Evolutionary conservation across 2,329 filamentous ascomycete genomes (phyloP).

Genomic region (Pseudogymnoascus sp.): DNA sequence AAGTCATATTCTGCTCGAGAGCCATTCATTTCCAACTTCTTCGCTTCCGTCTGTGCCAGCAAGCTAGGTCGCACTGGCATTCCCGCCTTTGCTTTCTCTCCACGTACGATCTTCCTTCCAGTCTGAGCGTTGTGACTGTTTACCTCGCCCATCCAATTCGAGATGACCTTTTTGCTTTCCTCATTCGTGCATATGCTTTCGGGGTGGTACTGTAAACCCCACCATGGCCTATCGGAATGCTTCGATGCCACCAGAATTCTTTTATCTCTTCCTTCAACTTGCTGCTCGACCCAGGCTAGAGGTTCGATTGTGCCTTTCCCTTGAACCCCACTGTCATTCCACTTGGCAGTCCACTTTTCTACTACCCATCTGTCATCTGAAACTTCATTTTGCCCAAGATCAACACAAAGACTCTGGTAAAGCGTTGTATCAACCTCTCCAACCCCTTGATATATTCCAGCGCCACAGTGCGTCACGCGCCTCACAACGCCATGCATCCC

Average conservation of each 20-base stretch:
- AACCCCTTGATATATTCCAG: slow-evolving; percentile 22
- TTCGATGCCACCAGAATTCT: slow-evolving; percentile 52
- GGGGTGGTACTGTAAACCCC: slow-evolving; percentile 64
- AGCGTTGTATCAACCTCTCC: slow-evolving; percentile 29
- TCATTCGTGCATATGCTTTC: slow-evolving; percentile 60
- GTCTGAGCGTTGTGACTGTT: slow-evolving; percentile 35
- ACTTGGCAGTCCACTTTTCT: slow-evolving; percentile 20
- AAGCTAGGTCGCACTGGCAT: slow-evolving; percentile 22
- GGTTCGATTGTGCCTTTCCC: slow-evolving; percentile 17
- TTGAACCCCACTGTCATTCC: slow-evolving; percentile 20
- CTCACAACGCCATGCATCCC: slow-evolving; percentile 56
- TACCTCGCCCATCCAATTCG: slow-evolving; percentile 53
- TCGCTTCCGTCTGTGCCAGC: slow-evolving; percentile 17
- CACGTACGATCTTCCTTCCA: slow-evolving; percentile 10
- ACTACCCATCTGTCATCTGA: slow-evolving; percentile 18
- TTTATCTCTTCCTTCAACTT: slow-evolving; percentile 23
- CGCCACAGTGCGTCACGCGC: slow-evolving; percentile 39
- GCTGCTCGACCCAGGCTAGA: slow-evolving; percentile 28
- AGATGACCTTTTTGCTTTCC: slow-evolving; percentile 44
- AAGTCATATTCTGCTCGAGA: background rate
- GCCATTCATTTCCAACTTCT: background rate
- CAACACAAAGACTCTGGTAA: slow-evolving; percentile 34
- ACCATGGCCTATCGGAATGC: slow-evolving; percentile 53
- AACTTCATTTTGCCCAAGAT: slow-evolving; percentile 24
- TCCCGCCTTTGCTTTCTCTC: slow-evolving; percentile 15